Evolutionary conservation across 1,284 basidiomycete species (phyloP), one percentile per base, ranked within the genome.

Genomic region (Sphagnurus paluster): DNA sequence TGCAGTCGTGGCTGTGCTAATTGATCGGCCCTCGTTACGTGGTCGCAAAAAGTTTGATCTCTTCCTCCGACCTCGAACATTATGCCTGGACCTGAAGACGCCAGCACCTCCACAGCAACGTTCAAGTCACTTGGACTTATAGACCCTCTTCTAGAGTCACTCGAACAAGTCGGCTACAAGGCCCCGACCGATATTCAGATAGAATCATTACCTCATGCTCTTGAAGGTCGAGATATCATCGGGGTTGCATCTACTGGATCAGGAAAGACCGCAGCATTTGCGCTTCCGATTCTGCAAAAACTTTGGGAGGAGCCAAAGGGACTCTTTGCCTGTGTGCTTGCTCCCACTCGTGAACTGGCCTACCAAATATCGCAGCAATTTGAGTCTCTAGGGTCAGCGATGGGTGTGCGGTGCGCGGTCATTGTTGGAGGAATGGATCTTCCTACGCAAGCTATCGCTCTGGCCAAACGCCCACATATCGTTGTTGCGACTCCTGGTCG

Each of bases 331-430:
- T 92, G 93, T 59, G 85, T 99, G 8, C 77, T 99, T 21, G 95
- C 96, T 3, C 97, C 97, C 2, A 99, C 96, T 21, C 84, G 95
- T 63, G 97, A 99, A 70, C 76, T 99, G 50, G 97, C 97, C n/a
- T 97, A 92, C 66, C 97, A 99, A 70, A 99, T 99, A 60, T 86
- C 93, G 26, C 92, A 98, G 61, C 95, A 98, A 63, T 93, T 99
- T 56, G 90, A 96, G 58, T 84, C 92, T 0, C 74, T 99, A 20
- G 97, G 97, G 2, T 87, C 92, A 37, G 80, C 87, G n/a, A 93
- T 98, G 73, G 95, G 96, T 28, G 94, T 94, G 6, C 80, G 97
- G 38, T 90, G 90, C 59, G 86, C 86, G 0, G 91, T 94, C 5
- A 85, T 99, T 54, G 92, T 99, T 8, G 97, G 97, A 61, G 97